phyloP scores from a whole-genome alignment of 1,284 basidiomycete genomes.

The Rhodotorula sp. region DNA sequence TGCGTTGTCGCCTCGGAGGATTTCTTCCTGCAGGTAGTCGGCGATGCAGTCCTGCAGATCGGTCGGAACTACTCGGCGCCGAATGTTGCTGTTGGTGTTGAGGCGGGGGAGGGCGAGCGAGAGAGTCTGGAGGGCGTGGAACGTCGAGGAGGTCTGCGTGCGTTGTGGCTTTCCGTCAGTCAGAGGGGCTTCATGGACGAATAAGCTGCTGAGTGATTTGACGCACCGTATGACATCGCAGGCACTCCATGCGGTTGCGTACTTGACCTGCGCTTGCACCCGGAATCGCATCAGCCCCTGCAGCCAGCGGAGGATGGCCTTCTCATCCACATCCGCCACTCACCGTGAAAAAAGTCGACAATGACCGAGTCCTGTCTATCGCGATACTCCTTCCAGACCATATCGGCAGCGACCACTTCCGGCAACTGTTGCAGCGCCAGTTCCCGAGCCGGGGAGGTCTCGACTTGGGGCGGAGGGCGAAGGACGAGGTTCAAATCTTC shows the following conservation, averaged over 20 bases:
- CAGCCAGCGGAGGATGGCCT: background rate
- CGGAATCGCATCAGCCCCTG: too few relatives aligned
- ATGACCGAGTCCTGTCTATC: conserved; percentile 88
- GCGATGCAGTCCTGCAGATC: conserved; percentile 69
- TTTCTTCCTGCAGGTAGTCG: conserved; percentile 83
- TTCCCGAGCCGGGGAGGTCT: conserved; percentile 67
- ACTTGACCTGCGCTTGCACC: conserved; percentile 60
- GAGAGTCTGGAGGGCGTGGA: conserved; percentile 92
- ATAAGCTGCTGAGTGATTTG: background rate
- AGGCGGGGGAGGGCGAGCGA: conserved; percentile 65
- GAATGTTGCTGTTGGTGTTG: conserved; percentile 59
- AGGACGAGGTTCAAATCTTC: conserved; percentile 91
- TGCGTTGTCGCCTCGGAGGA: conserved; percentile 87
- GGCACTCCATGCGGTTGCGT: conserved; percentile 81
- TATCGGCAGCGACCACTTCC: conserved; percentile 79
- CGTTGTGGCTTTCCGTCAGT: too few relatives aligned
- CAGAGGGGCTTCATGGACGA: background rate
- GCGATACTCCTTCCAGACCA: conserved; percentile 88
- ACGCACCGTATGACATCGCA: conserved; percentile 81
- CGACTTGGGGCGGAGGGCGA: conserved; percentile 60
- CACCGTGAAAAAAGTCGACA: conserved; percentile 93
- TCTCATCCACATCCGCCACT: background rate
- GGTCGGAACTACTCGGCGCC: conserved; percentile 27
- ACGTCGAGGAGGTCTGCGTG: conserved; percentile 89
- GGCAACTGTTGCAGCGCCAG: conserved; percentile 79